Percentiles rank a stretch among this genome's conserved stretches.
Conservation (phyloP, 495 filamentous ascomycete species). For the Trichodelitschia bisporula region DNA sequence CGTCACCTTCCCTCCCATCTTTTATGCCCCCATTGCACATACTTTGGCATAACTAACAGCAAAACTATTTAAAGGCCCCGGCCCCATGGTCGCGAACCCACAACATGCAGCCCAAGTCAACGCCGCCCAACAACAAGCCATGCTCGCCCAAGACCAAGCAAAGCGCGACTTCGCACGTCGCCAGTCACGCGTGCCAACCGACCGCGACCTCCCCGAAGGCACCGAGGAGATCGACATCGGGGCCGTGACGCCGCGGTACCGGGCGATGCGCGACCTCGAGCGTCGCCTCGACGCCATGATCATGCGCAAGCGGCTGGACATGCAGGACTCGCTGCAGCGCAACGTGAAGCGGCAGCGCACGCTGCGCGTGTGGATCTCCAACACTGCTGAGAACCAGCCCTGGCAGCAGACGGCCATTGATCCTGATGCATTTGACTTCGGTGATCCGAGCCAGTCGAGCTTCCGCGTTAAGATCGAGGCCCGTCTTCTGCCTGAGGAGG, state of each 20-base stretch:
- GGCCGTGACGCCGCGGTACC: constrained; percentile 62
- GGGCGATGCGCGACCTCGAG: constrained; percentile 63
- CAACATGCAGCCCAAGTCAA: too few relatives aligned
- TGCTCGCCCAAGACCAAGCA: constrained; percentile 15
- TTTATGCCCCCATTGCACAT: too few relatives aligned
- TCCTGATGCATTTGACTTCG: constrained; percentile 51
- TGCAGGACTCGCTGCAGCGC: constrained; percentile 58
- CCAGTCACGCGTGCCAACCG: constrained; percentile 66
- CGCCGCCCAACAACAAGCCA: constrained; percentile 27
- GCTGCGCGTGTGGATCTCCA: constrained; percentile 83
- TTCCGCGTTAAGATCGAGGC: constrained; percentile 90
- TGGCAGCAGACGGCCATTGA: constrained; percentile 55
- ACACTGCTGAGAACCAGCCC: constrained; percentile 80
- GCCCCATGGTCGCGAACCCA: too few relatives aligned
- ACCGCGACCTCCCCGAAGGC: constrained; percentile 80
- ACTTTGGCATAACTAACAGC: too few relatives aligned
- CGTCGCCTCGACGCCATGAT: constrained; percentile 80
- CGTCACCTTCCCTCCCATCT: too few relatives aligned
- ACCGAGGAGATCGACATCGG: constrained; percentile 58
- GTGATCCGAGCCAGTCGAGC: constrained; percentile 36
- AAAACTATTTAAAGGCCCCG: too few relatives aligned
- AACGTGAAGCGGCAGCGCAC: constrained; percentile 63
- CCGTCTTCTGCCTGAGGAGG: constrained; percentile 30
- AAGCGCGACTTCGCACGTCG: constrained; percentile 45
- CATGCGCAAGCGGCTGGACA: constrained; percentile 78